phyloP scores from a whole-genome alignment of 176 grass and related monocot genomes.

The Lolium rigidum region DNA sequence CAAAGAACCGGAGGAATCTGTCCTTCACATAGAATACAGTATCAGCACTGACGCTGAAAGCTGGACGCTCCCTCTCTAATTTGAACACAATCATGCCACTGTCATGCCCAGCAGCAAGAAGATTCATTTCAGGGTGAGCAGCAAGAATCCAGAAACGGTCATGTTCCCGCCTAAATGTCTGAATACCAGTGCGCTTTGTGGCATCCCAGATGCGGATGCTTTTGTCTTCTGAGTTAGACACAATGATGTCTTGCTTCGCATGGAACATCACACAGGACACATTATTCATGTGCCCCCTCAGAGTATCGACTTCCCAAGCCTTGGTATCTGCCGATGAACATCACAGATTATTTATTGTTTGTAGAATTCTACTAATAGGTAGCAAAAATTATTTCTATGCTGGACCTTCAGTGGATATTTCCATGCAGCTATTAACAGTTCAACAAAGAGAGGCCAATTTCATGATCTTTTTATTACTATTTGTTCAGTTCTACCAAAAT shows the following conservation, averaged over 20 bases:
- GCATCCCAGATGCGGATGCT: constrained; percentile 96
- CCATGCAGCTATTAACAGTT: constrained; percentile 1
- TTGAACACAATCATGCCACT: constrained; percentile 98
- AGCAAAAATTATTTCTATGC: not conserved
- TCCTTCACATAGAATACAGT: constrained; percentile 91
- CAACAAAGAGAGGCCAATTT: not conserved
- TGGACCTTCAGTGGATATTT: not conserved
- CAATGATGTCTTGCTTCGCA: constrained; percentile 87
- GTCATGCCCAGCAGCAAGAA: constrained; percentile 96
- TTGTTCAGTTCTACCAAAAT: constrained; percentile 1
- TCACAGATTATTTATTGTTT: not conserved
- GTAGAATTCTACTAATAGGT: not conserved
- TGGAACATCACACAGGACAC: constrained; percentile 97
- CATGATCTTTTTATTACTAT: not conserved
- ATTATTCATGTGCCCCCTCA: constrained; percentile 97
- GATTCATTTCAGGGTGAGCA: constrained; percentile 93
- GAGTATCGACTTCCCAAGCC: constrained; percentile 95
- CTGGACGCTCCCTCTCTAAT: constrained; percentile 84
- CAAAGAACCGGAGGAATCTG: constrained; percentile 72
- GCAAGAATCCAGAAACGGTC: constrained; percentile 98
- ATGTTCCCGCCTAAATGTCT: constrained; percentile 86
- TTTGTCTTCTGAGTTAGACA: constrained; percentile 98
- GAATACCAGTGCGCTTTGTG: constrained; percentile 87
- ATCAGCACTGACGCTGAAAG: constrained; percentile 74
- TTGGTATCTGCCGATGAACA: constrained; percentile 73